Conservation (phyloP, 176 grass and related monocot genomes). For the Pontederia crassipes region DNA sequence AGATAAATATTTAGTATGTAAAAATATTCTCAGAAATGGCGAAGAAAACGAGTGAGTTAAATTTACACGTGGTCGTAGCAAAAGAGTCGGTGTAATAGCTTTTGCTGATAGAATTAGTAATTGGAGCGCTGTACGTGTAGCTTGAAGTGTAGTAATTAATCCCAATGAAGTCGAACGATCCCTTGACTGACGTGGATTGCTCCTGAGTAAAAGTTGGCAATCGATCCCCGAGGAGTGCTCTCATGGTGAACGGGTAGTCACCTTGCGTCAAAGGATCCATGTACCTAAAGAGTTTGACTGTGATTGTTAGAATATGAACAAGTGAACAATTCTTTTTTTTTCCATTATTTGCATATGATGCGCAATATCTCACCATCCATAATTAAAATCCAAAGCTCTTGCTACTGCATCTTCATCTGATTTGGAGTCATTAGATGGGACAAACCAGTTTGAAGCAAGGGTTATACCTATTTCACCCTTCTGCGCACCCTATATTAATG, state of each 20-base stretch:
- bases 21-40: too few species aligned
- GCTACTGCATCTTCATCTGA: conserved; percentile 28
- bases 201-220: conserved; percentile 46
- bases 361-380: conserved; percentile 37
- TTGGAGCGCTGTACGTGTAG: conserved; percentile 19
- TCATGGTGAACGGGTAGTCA: conserved; percentile 61
- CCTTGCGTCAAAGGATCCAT: conserved; percentile 53
- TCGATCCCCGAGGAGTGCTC: conserved; percentile 29
- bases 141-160: conserved; percentile 69
- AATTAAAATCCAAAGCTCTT: conserved; percentile 63
- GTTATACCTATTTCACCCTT: conserved; percentile 57
- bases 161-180: conserved; percentile 60
- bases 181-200: conserved; percentile 22
- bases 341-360: too few species aligned
- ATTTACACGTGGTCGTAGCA: conserved; percentile 22
- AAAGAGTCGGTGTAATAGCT: conserved; percentile 37
- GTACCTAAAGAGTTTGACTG: conserved; percentile 22
- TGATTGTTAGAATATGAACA: not conserved
- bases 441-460: conserved; percentile 40
- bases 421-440: conserved; percentile 26
- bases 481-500: conserved; percentile 23
- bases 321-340: not conserved
- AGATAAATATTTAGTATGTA: too few species aligned
- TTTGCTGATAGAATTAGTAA: not conserved
- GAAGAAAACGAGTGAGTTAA: not conserved